These are phyloP conservation scores for Aureobasidium subglaciale DNA, from an alignment of 2,329 filamentous ascomycete genomes.

Conservation along the genomic window DNA sequence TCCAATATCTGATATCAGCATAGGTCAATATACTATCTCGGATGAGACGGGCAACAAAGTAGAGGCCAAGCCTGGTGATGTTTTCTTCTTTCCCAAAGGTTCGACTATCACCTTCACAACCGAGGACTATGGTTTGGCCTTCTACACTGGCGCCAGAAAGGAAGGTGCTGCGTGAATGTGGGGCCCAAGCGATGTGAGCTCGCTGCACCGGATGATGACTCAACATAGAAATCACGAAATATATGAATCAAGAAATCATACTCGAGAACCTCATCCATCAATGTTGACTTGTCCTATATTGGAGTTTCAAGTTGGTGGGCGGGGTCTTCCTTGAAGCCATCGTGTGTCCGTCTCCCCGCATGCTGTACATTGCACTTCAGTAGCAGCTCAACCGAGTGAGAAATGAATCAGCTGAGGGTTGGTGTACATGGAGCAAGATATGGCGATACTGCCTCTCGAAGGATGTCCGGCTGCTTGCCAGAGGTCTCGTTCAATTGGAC, in stretches of 20 bases:
- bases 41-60: slow-evolving; percentile 57
- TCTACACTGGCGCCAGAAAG: slow-evolving; percentile 24
- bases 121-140: slow-evolving; percentile 25
- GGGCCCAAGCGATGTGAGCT: too few relatives aligned
- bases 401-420: too few relatives aligned
- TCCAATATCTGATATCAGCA: background rate
- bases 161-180: slow-evolving; percentile 18
- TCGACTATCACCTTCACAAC: slow-evolving; percentile 54
- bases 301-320: too few relatives aligned
- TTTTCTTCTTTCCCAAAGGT: slow-evolving; percentile 63
- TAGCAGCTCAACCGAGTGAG: too few relatives aligned
- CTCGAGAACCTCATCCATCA: background rate
- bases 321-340: too few relatives aligned
- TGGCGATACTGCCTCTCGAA: too few relatives aligned
- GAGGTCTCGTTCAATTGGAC: too few relatives aligned
- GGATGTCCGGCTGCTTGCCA: too few relatives aligned
- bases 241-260: background rate
- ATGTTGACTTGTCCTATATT: too few relatives aligned
- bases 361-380: too few relatives aligned
- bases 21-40: slow-evolving; percentile 35
- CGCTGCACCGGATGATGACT: background rate
- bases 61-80: slow-evolving; percentile 54
- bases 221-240: background rate
- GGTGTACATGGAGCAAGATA: too few relatives aligned
- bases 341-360: too few relatives aligned